Percentiles rank a stretch among this genome's conserved stretches.
Evolutionary conservation across 2,329 filamentous ascomycete genomes (phyloP).

Genomic region (Hansfordia pulvinata): DNA sequence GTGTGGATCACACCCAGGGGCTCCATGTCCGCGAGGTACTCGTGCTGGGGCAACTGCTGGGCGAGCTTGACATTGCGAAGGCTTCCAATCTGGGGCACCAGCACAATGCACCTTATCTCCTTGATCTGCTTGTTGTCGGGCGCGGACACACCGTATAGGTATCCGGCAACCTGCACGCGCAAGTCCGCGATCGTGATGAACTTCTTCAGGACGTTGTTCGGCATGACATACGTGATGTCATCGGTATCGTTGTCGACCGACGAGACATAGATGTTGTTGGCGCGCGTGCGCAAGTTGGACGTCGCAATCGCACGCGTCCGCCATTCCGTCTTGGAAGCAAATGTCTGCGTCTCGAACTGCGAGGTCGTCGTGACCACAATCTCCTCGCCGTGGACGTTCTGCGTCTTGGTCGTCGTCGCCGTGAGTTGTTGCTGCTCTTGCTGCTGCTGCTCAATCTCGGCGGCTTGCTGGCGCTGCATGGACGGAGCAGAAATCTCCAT

Average conservation of each 20-base stretch:
- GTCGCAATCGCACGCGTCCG: constrained; percentile 92
- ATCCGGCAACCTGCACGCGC: constrained; percentile 90
- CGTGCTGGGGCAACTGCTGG: constrained; percentile 80
- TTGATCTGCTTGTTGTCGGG: constrained; percentile 94
- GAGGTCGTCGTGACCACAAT: constrained; percentile 98
- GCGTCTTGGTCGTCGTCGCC: constrained; percentile 94
- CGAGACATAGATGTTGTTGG: constrained; percentile 98
- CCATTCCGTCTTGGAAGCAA: constrained; percentile 98
- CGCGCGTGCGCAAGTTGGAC: constrained; percentile 80
- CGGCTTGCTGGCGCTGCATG: constrained; percentile 94
- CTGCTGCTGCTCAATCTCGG: constrained; percentile 98
- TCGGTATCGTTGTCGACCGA: constrained; percentile 87
- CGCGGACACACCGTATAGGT: constrained; percentile 84
- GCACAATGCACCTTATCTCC: constrained; percentile 91
- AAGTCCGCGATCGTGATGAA: constrained; percentile 97
- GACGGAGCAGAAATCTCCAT: constrained; percentile 99
- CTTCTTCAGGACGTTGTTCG: constrained; percentile 94
- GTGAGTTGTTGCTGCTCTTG: constrained; percentile 94
- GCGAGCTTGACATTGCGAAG: constrained; percentile 86
- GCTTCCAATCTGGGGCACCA: constrained; percentile 93
- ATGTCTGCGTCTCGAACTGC: constrained; percentile 93
- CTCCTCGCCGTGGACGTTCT: constrained; percentile 92
- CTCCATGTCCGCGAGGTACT: constrained; percentile 76
- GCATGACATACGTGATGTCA: constrained; percentile 94
- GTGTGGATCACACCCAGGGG: constrained; percentile 93